Evolutionary conservation across 495 filamentous ascomycete species (phyloP), one percentile per base, ranked within the genome.

Genomic region (Penicillium mononematosum): DNA sequence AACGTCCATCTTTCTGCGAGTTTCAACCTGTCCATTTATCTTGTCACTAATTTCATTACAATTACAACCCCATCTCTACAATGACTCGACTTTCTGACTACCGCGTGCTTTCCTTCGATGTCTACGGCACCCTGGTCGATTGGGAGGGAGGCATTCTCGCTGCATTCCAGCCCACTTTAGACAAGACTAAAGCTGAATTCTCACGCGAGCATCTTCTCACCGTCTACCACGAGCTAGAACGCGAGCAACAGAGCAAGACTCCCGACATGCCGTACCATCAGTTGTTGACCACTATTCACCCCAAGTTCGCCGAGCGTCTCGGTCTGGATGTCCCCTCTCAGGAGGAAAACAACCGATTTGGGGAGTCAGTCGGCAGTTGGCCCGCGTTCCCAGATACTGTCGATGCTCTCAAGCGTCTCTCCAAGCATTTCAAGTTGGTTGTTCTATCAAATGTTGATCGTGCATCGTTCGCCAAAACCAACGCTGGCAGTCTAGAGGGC

Each of bases 111-210:
- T 76, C 73, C 64, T 93, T 95, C 73, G 89, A 95, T 71, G 83
- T 88, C 77, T 93, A 90, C 69, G 88, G 89, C 68, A 95, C 90
- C 0, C 80, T 92, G 29, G 83, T 92, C 45, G 88, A 92, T 75
- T 90, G 86, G 87, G 82, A 91, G 67, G 54, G 48, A 2, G 76
- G 76, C 39, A 74, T 80, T 17, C 62, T 75, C 27, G 47, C 58
- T 4, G 69, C 71, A 5, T 60, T 81, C 10, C 58, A 70, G 29
- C 80, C 83, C 1, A 65, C 80, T n/a, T 64, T 80, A 42, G 50
- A 68, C 17, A 68, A 69, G 22, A 70, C 78, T 10, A 74, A 74
- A 0, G 41, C 73, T 29, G 56, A 71, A 5, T 74, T 80, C 67
- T 68, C 79, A 0, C 74, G 73, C 50, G 62, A 75, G 50, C 64